phyloP scores from a whole-genome alignment of 108 stramenopile genomes.

The Epipyxis sp. region DNA sequence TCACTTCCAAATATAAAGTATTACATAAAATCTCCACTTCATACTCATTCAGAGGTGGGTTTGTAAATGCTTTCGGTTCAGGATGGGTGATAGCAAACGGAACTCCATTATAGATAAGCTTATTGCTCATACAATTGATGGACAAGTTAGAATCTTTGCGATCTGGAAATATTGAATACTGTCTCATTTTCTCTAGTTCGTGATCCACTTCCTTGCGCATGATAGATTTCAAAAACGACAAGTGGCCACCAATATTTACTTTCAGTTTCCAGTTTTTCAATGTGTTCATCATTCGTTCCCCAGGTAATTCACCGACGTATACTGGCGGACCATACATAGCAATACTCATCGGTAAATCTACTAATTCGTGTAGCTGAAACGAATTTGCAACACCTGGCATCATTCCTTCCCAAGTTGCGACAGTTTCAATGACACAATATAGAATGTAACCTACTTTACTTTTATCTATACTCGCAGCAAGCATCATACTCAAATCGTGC shows the following conservation, averaged over 20 bases:
- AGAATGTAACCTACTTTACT: neutral
- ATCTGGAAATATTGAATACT: conserved; percentile 7
- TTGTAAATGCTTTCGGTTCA: no score
- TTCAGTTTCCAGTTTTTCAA: neutral
- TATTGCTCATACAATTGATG: no score
- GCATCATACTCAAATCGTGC: neutral
- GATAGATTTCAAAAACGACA: neutral
- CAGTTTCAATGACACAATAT: conserved; percentile 25
- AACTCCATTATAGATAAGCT: conserved; percentile 15
- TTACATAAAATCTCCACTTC: conserved; percentile 18
- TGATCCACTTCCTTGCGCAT: conserved; percentile 17
- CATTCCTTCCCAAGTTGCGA: conserved; percentile 12
- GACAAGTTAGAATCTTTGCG: no score
- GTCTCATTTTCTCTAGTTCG: conserved; percentile 10
- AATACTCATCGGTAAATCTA: neutral
- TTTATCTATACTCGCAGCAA: neutral
- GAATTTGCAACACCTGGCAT: neutral
- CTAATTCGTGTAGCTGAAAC: neutral
- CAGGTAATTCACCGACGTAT: neutral
- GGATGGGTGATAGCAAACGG: conserved; percentile 9
- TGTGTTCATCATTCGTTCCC: neutral
- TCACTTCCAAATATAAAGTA: neutral
- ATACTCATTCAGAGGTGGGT: no score
- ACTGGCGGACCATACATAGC: neutral
- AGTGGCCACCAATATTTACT: no score